Percentiles rank a stretch among this genome's conserved stretches.
These are phyloP conservation scores for Xylona heveae DNA, from an alignment of 495 filamentous ascomycete genomes.

Conservation along the genomic window DNA sequence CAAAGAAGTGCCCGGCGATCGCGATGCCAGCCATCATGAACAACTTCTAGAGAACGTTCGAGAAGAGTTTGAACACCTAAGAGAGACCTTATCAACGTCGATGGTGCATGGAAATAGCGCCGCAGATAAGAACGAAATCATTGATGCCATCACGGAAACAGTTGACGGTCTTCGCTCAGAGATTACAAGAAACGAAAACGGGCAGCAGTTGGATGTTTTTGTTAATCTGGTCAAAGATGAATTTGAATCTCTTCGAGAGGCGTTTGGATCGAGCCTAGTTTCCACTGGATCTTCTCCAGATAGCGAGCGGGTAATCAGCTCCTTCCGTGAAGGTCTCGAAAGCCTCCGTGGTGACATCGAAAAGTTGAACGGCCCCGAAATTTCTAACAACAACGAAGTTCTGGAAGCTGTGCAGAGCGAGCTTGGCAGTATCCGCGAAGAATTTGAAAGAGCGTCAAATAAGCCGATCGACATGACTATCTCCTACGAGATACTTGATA, in stretches of 20 bases:
- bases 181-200: conserved; percentile 29
- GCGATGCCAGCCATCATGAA: conserved; percentile 12
- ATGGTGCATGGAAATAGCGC: conserved; percentile 13
- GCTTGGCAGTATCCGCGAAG: conserved; percentile 43
- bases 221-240: too few relatives aligned
- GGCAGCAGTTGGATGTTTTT: too few relatives aligned
- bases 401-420: conserved; percentile 71
- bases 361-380: conserved; percentile 39
- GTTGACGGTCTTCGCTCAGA: conserved; percentile 48
- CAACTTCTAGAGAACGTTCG: conserved; percentile 12
- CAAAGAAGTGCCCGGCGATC: neutral
- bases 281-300: conserved; percentile 58
- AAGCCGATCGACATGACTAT: conserved; percentile 63
- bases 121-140: conserved; percentile 31
- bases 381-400: conserved; percentile 50
- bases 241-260: conserved; percentile 30
- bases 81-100: conserved; percentile 11
- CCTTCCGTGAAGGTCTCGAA: conserved; percentile 58
- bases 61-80: conserved; percentile 15
- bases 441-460: conserved; percentile 56
- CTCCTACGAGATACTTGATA: conserved; percentile 69
- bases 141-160: conserved; percentile 49
- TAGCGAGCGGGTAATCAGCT: too few relatives aligned
- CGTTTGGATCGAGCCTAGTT: conserved; percentile 31
- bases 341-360: conserved; percentile 53